Conservation (phyloP, 2,329 filamentous ascomycete genomes). For the Xylariaceae sp. region DNA sequence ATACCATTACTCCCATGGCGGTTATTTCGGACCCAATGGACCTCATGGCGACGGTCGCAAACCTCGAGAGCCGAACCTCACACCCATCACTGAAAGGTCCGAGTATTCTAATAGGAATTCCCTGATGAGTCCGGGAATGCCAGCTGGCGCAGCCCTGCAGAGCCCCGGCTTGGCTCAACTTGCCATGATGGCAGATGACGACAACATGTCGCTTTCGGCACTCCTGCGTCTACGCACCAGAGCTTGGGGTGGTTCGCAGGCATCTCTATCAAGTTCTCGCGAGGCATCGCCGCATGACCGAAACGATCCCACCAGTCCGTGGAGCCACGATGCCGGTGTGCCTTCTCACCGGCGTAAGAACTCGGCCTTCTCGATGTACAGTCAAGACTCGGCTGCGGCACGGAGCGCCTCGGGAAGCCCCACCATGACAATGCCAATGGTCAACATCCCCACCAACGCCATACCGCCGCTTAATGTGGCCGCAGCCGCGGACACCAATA, state of each 20-base stretch:
- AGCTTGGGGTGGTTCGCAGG: slow-evolving; percentile 76
- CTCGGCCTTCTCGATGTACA: slow-evolving; percentile 42
- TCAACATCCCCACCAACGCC: slow-evolving; percentile 18
- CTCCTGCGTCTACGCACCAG: slow-evolving; percentile 65
- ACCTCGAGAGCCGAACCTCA: slow-evolving; percentile 82
- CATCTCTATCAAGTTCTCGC: slow-evolving; percentile 56
- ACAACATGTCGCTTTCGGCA: slow-evolving; percentile 65
- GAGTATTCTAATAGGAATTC: slow-evolving; percentile 96
- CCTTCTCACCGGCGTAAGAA: slow-evolving; percentile 37
- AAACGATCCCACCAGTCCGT: slow-evolving; percentile 39
- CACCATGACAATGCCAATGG: slow-evolving; percentile 37
- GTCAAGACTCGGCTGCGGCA: slow-evolving; percentile 37
- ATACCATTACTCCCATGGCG: slow-evolving; percentile 66
- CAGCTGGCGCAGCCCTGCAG: slow-evolving; percentile 44
- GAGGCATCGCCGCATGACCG: slow-evolving; percentile 28
- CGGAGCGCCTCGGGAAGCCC: slow-evolving; percentile 42
- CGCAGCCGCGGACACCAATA: slow-evolving; percentile 16
- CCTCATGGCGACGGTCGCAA: slow-evolving; percentile 63
- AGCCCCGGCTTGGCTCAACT: slow-evolving; percentile 74
- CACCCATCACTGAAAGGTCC: slow-evolving; percentile 90
- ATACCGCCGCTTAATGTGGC: slow-evolving; percentile 13
- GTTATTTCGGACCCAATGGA: slow-evolving; percentile 83
- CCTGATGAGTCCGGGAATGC: slow-evolving; percentile 64
- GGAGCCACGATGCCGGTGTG: slow-evolving; percentile 22
- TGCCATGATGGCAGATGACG: slow-evolving; percentile 58